Conservation (phyloP, 108 stramenopile genomes). For the Epithemia pelagica region DNA sequence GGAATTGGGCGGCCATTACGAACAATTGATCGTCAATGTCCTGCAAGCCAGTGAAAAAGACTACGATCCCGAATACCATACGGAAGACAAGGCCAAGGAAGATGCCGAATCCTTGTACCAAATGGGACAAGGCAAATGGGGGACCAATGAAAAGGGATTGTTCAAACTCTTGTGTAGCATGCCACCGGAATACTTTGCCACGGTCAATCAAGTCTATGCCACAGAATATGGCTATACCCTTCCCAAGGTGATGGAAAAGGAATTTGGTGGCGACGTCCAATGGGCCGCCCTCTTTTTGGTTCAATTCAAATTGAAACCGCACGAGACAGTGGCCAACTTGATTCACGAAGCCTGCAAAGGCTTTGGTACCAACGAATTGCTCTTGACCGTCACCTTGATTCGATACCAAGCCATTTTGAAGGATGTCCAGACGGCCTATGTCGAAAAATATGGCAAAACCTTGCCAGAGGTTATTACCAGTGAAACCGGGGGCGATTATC, state of each 20-base stretch:
- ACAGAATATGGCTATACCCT: constrained; percentile 48
- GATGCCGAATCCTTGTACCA: constrained; percentile 44
- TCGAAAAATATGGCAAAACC: constrained; percentile 34
- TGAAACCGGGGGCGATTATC: constrained; percentile 44
- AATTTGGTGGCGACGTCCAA: constrained; percentile 40
- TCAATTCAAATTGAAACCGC: constrained; percentile 51
- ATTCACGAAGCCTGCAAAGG: constrained; percentile 52
- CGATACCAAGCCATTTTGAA: constrained; percentile 41
- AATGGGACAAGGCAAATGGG: constrained; percentile 47
- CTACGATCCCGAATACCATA: constrained; percentile 53
- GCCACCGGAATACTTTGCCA: constrained; percentile 25
- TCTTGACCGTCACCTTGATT: constrained; percentile 42
- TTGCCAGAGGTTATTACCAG: constrained; percentile 33
- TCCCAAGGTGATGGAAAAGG: constrained; percentile 47
- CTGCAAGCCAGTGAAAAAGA: constrained; percentile 48
- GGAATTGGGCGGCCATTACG: constrained; percentile 49
- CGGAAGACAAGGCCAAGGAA: constrained; percentile 36
- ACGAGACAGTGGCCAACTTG: constrained; percentile 42
- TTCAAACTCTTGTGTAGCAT: constrained; percentile 35
- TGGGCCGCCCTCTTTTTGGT: constrained; percentile 37
- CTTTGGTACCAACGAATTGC: constrained; percentile 51
- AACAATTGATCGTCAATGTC: constrained; percentile 33
- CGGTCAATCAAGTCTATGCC: constrained; percentile 34
- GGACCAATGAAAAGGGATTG: constrained; percentile 46
- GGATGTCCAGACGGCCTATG: constrained; percentile 41